Percentiles rank a stretch among this genome's conserved stretches.
These are phyloP conservation scores for Xylogone sp. DNA, from an alignment of 2,329 filamentous ascomycete genomes.

Conservation along the genomic window DNA sequence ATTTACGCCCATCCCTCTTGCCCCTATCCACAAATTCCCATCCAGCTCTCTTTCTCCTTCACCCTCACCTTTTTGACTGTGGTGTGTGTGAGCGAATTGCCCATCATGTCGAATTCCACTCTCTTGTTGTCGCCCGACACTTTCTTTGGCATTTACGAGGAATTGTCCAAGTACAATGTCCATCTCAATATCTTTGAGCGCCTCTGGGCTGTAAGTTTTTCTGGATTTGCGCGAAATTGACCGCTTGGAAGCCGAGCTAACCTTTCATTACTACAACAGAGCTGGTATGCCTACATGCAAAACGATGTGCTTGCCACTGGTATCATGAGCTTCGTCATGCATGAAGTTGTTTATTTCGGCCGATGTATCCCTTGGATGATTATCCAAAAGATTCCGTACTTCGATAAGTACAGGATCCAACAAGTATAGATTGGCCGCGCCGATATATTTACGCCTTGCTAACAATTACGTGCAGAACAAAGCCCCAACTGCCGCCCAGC, in stretches of 20 bases:
- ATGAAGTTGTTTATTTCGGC: conserved; percentile 93
- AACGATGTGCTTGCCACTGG: conserved; percentile 96
- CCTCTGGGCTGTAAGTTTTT: conserved; percentile 71
- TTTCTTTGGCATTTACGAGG: conserved; percentile 57
- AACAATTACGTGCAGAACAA: conserved; percentile 42
- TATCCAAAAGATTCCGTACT: conserved; percentile 81
- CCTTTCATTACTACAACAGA: conserved; percentile 32
- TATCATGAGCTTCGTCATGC: conserved; percentile 95
- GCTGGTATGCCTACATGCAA: conserved; percentile 97
- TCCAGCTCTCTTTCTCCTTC: not conserved
- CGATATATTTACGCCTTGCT: too few relatives aligned
- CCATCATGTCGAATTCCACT: conserved; percentile 23
- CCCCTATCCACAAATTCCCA: conserved; percentile 1
- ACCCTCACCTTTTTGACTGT: conserved; percentile 1
- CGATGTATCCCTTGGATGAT: conserved; percentile 85
- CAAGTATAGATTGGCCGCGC: too few relatives aligned
- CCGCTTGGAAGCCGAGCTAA: conserved; percentile 9
- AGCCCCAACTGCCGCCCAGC: conserved; percentile 87
- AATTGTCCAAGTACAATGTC: conserved; percentile 71
- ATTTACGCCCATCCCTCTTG: not conserved
- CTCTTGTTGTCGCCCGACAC: conserved; percentile 21
- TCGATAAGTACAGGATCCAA: conserved; percentile 95
- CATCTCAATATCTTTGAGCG: conserved; percentile 78
- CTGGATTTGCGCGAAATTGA: not conserved
- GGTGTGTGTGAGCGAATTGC: not conserved